Percentiles rank a stretch among this genome's conserved stretches.
Conservation (phyloP, 2,329 filamentous ascomycete species). For the Pezicula neosporulosa region DNA sequence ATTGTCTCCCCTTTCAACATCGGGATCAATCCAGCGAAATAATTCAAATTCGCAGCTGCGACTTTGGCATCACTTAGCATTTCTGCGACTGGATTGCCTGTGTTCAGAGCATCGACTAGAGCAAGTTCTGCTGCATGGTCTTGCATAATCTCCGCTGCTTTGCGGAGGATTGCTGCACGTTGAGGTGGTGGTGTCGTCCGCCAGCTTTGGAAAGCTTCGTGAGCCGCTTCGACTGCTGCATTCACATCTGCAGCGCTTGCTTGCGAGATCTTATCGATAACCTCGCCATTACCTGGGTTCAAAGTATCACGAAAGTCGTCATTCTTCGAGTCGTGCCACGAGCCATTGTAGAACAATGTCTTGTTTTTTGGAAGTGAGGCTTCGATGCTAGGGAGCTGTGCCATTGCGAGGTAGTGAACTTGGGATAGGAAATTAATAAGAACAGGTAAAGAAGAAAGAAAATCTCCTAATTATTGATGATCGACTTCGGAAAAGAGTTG, state of each 20-base stretch:
- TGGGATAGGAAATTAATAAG: too few relatives aligned
- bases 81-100: constrained; percentile 67
- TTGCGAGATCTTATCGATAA: constrained; percentile 30
- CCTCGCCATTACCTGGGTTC: not conserved
- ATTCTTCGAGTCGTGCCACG: not conserved
- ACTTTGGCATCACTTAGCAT: constrained; percentile 61
- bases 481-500: too few relatives aligned
- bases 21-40: constrained; percentile 74
- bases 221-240: constrained; percentile 1
- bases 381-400: too few relatives aligned
- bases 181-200: constrained; percentile 59
- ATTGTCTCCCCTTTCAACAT: constrained; percentile 73
- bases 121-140: constrained; percentile 64
- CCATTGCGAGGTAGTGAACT: too few relatives aligned
- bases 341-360: not conserved
- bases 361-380: too few relatives aligned
- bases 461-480: too few relatives aligned
- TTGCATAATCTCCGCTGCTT: constrained; percentile 71
- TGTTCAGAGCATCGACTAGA: constrained; percentile 63
- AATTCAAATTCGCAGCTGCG: constrained; percentile 55
- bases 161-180: constrained; percentile 63
- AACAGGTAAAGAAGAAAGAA: too few relatives aligned
- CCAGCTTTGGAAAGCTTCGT: not conserved
- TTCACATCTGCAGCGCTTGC: constrained; percentile 28
- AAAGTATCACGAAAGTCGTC: not conserved